Base-by-base conservation (phyloP, 2,329 filamentous ascomycete genomes). In the Dothistroma pini region DNA sequence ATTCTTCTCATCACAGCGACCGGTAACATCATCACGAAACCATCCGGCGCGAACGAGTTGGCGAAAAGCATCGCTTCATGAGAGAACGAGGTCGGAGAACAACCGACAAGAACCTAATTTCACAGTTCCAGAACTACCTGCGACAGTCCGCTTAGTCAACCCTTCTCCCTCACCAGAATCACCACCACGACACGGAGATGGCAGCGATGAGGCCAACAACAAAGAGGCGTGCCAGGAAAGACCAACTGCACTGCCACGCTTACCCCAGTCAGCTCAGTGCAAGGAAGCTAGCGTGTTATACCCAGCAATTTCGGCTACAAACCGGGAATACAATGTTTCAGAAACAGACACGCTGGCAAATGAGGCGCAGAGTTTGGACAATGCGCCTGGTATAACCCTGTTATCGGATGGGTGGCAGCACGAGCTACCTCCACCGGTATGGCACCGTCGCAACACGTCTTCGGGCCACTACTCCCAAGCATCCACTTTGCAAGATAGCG, bases 81-180 rank as follows among this genome's bases (percentile, higher is more conserved):
- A 72, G 38, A 66, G 67, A 41, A 67, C 70, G 31, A 57, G 64
- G 35, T 72, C 71, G 44, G 60, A 63, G 49, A 65, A 65, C 60
- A 68, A 69, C 57, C 54, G 67, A 48, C 63, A 63, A 38, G 31
- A 50, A 29, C 57, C 59, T 38, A 41, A 63, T 51, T 56, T 53
- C 32, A 57, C 41, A 44, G 3, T 34, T 54, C 65, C 53, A 34
- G 55, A 59, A 59, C 54, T 65, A 54, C 66, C 71, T 19, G 41
- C 41, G 21, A 75, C 74, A 1, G 70, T 75, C 22, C 71, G 74
- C 60, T 65, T 75, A 55, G 72, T 75, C 60, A 61, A 62, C 38
- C 60, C 66, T 1, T 69, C 71, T 14, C 67, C 65, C 14, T 64
- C 69, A 53, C 61, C 66, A 35, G 60, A 65, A 54, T 56, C 69